These are phyloP conservation scores for Skeletonema menzelii DNA, from an alignment of 108 stramenopile genomes.

Conservation along the genomic window DNA sequence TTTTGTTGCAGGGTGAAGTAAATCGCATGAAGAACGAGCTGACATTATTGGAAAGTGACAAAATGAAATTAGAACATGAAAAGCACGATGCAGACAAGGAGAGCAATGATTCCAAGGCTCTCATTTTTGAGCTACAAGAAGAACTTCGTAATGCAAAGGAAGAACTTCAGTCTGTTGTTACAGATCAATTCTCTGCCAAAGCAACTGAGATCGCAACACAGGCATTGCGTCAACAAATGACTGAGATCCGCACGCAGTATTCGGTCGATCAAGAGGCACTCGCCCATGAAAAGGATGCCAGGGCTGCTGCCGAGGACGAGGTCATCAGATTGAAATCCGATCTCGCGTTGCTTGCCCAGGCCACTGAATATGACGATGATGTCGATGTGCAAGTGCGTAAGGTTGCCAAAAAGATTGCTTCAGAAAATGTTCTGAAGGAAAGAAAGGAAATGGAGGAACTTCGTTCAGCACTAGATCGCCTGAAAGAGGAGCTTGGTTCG, in stretches of 20 bases:
- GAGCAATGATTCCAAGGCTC: conserved; percentile 40
- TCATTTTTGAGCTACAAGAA: conserved; percentile 58
- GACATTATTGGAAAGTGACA: conserved; percentile 24
- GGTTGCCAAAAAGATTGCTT: conserved; percentile 61
- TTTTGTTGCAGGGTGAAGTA: conserved; percentile 12
- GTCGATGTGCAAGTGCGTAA: conserved; percentile 48
- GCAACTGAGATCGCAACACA: conserved; percentile 67
- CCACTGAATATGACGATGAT: conserved; percentile 52
- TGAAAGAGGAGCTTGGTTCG: conserved; percentile 62
- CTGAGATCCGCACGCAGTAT: conserved; percentile 56
- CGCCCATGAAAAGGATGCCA: conserved; percentile 45
- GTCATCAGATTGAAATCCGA: conserved; percentile 62
- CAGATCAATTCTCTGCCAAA: conserved; percentile 69
- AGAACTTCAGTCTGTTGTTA: conserved; percentile 63
- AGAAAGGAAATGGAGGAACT: conserved; percentile 70
- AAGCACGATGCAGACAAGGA: conserved; percentile 22
- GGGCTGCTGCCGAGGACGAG: conserved; percentile 58
- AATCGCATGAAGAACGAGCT: conserved; percentile 12
- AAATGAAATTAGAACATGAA: conserved; percentile 3
- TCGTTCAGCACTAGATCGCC: conserved; percentile 54
- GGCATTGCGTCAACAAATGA: conserved; percentile 64
- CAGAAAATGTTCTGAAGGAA: conserved; percentile 59
- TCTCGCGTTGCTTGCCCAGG: conserved; percentile 61
- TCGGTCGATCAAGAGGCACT: conserved; percentile 43
- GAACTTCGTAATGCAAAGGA: conserved; percentile 64